Conservation (phyloP, 139 green algal genomes). For the Micromonas pusilla region DNA sequence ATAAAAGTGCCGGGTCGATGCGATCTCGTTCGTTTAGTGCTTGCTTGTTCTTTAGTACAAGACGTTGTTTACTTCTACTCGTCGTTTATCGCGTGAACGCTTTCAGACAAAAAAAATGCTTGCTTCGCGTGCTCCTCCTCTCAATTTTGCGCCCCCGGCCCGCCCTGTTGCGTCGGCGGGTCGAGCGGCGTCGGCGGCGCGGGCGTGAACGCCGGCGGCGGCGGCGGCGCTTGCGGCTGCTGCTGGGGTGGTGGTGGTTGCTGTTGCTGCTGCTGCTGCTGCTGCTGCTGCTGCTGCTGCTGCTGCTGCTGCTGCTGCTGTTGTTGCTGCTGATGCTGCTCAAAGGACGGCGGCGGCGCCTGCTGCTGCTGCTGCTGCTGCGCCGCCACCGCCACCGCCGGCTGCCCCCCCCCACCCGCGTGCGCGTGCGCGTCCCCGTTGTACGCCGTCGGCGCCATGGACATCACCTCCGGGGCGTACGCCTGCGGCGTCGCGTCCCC, state of each 20-base stretch:
- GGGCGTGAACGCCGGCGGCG: too few species aligned
- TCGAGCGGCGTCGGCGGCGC: too few species aligned
- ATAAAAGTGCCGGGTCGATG: not conserved
- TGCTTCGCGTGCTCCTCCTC: too few species aligned
- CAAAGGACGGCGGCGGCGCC: not conserved
- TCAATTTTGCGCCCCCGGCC: too few species aligned
- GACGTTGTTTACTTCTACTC: too few species aligned
- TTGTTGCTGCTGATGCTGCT: conserved; percentile 21
- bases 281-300: conserved; percentile 19
- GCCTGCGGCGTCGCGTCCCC: not conserved
- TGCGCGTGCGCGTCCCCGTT: not conserved
- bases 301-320: conserved; percentile 28
- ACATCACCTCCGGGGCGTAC: not conserved
- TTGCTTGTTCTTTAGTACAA: too few species aligned
- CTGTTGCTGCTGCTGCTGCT: conserved; percentile 5
- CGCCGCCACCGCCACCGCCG: not conserved
- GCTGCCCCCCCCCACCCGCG: not conserved
- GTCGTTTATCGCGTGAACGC: too few species aligned
- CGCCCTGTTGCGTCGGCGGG: too few species aligned
- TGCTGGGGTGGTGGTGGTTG: not conserved
- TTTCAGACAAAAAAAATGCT: too few species aligned
- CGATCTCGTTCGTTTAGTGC: too few species aligned
- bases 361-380: not conserved
- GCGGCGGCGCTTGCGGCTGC: conserved; percentile 7
- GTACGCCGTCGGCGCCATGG: too few species aligned